Conservation (phyloP, 225 moss, liverwort and hornwort genomes). For the Physcomitrellopsis africana region DNA sequence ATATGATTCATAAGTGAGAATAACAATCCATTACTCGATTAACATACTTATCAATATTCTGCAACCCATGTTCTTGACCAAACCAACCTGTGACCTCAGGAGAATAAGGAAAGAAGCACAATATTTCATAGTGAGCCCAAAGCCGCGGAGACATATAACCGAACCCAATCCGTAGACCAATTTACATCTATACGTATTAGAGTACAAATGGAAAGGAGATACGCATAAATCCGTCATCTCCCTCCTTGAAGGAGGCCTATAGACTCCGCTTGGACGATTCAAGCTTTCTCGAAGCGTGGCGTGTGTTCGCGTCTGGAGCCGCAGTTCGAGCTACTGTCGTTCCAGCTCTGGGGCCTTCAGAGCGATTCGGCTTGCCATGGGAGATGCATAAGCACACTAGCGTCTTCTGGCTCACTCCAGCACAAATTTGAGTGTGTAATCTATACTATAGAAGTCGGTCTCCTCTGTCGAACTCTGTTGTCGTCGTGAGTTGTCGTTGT, state of each 20-base stretch:
- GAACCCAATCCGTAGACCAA: slow-evolving; percentile 25
- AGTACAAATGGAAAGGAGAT: not conserved
- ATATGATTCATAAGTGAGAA: too few relatives aligned
- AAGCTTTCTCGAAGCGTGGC: not conserved
- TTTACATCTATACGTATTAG: accelerated
- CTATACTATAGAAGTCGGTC: not conserved
- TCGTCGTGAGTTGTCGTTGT: not conserved
- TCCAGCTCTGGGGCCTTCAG: not conserved
- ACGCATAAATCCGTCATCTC: not conserved
- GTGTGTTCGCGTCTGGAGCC: slow-evolving; percentile 13
- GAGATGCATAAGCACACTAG: not conserved
- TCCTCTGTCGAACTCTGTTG: not conserved
- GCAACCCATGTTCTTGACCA: not conserved
- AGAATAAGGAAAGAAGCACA: not conserved
- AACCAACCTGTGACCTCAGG: not conserved
- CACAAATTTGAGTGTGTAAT: not conserved
- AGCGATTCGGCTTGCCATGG: not conserved
- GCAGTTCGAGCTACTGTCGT: not conserved
- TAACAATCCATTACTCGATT: too few relatives aligned
- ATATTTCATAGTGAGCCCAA: slow-evolving; percentile 16
- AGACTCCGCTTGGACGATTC: not conserved
- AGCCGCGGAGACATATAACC: slow-evolving; percentile 23
- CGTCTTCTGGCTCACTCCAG: not conserved
- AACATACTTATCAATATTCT: not conserved
- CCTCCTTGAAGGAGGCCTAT: not conserved